Percentiles rank a stretch among this genome's conserved stretches.
Evolutionary conservation across 768 basidiomycete genomes (phyloP).

Genomic region (Tulasnella sp.): DNA sequence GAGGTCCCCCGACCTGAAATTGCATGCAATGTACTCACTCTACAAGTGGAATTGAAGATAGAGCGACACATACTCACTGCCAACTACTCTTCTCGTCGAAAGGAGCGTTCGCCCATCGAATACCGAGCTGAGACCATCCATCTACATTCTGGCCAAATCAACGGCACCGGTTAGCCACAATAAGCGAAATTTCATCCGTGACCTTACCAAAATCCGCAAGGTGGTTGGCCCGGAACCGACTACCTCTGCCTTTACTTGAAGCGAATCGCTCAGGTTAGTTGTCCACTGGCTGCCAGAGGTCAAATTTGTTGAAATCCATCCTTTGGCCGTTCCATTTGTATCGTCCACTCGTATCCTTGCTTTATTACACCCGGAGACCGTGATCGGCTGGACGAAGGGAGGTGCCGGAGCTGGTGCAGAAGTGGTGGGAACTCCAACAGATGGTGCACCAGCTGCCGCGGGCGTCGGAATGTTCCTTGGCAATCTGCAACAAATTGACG

Average conservation of each 20-base stretch:
- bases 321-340: not conserved
- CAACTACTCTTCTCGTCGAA: not conserved
- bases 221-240: not conserved
- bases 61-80: too few relatives aligned
- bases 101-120: not conserved
- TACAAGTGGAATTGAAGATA: too few relatives aligned
- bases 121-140: not conserved
- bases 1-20: too few relatives aligned
- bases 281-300: too few relatives aligned
- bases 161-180: not conserved
- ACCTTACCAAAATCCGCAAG: not conserved
- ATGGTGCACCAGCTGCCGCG: too few relatives aligned
- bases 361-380: not conserved
- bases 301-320: not conserved
- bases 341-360: not conserved
- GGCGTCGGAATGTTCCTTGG: too few relatives aligned
- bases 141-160: not conserved
- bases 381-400: too few relatives aligned
- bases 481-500: too few relatives aligned
- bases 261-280: not conserved
- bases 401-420: too few relatives aligned
- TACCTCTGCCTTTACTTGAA: not conserved
- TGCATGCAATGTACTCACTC: too few relatives aligned
- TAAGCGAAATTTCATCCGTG: too few relatives aligned
- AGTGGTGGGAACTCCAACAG: too few relatives aligned